A percentile compares a stretch with the other conserved stretches of the same genome.
phyloP scores from a whole-genome alignment of 2,329 filamentous ascomycete genomes.

The Beauveria asiatica region DNA sequence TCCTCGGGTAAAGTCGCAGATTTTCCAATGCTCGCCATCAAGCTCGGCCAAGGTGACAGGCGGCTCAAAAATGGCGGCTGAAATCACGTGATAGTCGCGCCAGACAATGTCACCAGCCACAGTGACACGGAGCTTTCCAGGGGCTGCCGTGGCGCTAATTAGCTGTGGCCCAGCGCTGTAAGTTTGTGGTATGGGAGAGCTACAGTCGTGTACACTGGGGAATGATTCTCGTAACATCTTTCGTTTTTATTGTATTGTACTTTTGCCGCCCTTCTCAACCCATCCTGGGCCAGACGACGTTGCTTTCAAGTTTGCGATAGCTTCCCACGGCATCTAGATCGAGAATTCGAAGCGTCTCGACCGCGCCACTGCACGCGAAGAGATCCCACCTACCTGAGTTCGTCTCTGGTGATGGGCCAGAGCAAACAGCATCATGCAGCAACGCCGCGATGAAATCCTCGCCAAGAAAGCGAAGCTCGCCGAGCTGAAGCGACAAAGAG shows the following conservation, averaged over 20 bases:
- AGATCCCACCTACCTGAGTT: not conserved
- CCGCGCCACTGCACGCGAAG: not conserved
- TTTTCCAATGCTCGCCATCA: constrained; percentile 26
- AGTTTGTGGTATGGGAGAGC: not conserved
- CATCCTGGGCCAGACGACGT: not conserved
- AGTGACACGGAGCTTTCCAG: not conserved
- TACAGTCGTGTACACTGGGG: not conserved
- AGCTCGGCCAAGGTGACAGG: constrained; percentile 22
- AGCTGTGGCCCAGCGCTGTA: not conserved
- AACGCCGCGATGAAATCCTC: constrained; percentile 90
- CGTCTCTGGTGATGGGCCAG: constrained; percentile 9
- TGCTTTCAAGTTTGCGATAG: not conserved
- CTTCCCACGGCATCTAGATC: not conserved
- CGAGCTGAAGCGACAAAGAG: constrained; percentile 87
- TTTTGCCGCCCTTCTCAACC: not conserved
- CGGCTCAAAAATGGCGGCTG: constrained; percentile 8
- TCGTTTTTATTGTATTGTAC: not conserved
- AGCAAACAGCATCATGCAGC: constrained; percentile 46
- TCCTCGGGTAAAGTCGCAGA: constrained; percentile 40
- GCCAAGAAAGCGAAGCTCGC: constrained; percentile 96
- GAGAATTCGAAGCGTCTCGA: not conserved
- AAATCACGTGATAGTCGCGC: constrained; percentile 9
- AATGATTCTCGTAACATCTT: not conserved
- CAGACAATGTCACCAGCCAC: not conserved
- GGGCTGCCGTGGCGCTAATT: constrained; percentile 6